Percentiles rank a stretch among this genome's conserved stretches.
Conservation (phyloP, 202 grass and related monocot species). For the Saccharum hybrid region DNA sequence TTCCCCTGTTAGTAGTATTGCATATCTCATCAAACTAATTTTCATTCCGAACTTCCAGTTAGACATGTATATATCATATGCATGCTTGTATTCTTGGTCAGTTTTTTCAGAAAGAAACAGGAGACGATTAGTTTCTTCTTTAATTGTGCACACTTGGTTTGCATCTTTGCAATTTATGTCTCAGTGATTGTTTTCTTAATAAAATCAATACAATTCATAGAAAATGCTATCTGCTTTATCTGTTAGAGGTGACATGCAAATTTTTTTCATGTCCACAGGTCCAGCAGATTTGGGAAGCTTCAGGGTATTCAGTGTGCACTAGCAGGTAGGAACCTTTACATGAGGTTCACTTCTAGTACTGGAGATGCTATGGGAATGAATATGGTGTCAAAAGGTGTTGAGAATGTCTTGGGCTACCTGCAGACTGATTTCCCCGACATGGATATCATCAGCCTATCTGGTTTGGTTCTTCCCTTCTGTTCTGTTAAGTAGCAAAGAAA, state of each 20-base stretch:
- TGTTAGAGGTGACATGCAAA: conserved; percentile 25
- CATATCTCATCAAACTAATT: background rate
- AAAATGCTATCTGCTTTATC: conserved; percentile 10
- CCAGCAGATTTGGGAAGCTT: conserved; percentile 82
- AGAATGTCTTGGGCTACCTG: conserved; percentile 76
- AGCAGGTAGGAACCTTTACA: conserved; percentile 73
- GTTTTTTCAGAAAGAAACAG: background rate
- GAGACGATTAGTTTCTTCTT: background rate
- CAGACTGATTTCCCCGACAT: conserved; percentile 69
- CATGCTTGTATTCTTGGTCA: background rate
- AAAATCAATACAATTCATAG: background rate
- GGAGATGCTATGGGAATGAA: conserved; percentile 83
- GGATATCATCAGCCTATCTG: conserved; percentile 74
- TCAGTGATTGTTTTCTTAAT: background rate
- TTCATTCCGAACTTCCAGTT: conserved; percentile 15
- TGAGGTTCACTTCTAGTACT: conserved; percentile 64
- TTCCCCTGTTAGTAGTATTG: background rate
- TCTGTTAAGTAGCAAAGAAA: conserved; percentile 15
- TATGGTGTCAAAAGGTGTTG: conserved; percentile 72
- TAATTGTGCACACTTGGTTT: background rate
- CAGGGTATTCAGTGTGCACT: conserved; percentile 61
- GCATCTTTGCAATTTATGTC: background rate
- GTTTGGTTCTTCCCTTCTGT: conserved; percentile 54
- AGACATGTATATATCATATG: background rate
- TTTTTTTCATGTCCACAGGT: conserved; percentile 54